A percentile compares a stretch with the other conserved stretches of the same genome.
phyloP scores from a whole-genome alignment of 2,329 filamentous ascomycete genomes.

The Pseudogymnoascus sp. region DNA sequence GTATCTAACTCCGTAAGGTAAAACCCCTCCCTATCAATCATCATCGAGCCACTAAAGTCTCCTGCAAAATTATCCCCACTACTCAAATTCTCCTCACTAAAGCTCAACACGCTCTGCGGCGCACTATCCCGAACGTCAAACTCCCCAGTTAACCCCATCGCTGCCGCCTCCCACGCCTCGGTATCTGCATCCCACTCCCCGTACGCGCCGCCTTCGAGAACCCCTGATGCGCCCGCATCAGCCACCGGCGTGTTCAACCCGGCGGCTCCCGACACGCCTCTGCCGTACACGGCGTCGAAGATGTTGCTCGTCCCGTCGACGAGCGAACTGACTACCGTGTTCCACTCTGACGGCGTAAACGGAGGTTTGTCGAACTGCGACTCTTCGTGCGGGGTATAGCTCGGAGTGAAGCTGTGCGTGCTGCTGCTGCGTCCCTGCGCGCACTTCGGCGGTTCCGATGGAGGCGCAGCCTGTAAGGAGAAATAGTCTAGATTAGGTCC shows the following conservation, averaged over 20 bases:
- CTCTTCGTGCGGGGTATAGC: too few species aligned
- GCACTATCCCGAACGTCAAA: conserved; percentile 25
- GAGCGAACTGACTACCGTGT: conserved; percentile 68
- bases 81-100: conserved; percentile 50
- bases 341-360: conserved; percentile 66
- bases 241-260: too few species aligned
- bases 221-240: too few species aligned
- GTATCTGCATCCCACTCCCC: conserved; percentile 39
- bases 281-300: conserved; percentile 75
- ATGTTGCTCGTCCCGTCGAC: conserved; percentile 74
- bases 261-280: conserved; percentile 37
- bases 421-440: too few species aligned
- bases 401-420: too few species aligned
- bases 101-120: conserved; percentile 48
- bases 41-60: conserved; percentile 14
- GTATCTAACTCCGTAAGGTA: too few species aligned
- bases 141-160: conserved; percentile 34
- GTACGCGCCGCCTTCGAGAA: too few species aligned
- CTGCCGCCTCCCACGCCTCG: conserved; percentile 41
- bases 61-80: conserved; percentile 41
- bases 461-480: conserved; percentile 30
- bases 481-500: conserved; percentile 52
- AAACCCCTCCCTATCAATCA: conserved; percentile 16
- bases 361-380: conserved; percentile 24
- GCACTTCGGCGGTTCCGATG: too few species aligned